These are phyloP conservation scores for Gaillardinia entomophila DNA, from an alignment of 805 yeast genomes.

Conservation along the genomic window DNA sequence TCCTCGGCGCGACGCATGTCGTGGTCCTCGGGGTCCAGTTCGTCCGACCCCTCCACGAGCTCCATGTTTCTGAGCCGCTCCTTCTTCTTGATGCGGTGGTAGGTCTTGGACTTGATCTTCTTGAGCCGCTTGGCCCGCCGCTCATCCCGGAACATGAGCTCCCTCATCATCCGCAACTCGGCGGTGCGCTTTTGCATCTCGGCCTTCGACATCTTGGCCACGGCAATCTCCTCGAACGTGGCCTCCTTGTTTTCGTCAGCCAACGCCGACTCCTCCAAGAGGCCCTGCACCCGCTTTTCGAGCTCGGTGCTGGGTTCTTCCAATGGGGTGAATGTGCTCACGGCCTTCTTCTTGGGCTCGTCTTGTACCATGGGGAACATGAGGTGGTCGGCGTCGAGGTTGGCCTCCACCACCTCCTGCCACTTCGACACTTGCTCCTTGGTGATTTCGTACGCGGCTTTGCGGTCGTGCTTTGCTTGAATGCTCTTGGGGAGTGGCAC, in stretches of 20 bases:
- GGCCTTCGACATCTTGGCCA: slow-evolving; percentile 73
- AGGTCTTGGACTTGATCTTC: slow-evolving; percentile 90
- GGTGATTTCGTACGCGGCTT: slow-evolving; percentile 85
- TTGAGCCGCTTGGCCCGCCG: slow-evolving; percentile 84
- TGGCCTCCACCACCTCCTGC: slow-evolving; percentile 75
- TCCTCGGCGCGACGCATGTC: slow-evolving; percentile 80
- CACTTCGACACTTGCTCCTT: slow-evolving; percentile 83
- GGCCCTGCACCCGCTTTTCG: slow-evolving; percentile 57
- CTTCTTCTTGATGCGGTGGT: slow-evolving; percentile 78
- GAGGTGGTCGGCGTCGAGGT: slow-evolving; percentile 80
- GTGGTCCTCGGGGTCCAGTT: slow-evolving; percentile 51
- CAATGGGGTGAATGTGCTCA: slow-evolving; percentile 46
- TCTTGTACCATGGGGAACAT: slow-evolving; percentile 73
- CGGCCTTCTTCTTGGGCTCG: slow-evolving; percentile 31
- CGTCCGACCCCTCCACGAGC: slow-evolving; percentile 58
- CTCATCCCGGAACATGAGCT: slow-evolving; percentile 94
- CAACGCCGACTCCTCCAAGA: slow-evolving; percentile 61
- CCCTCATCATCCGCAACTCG: slow-evolving; percentile 88
- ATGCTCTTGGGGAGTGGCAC: slow-evolving; percentile 84
- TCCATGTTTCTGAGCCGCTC: slow-evolving; percentile 68
- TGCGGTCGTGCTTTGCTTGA: slow-evolving; percentile 78
- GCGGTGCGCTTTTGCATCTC: slow-evolving; percentile 72
- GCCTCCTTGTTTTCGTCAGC: slow-evolving; percentile 70
- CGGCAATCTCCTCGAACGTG: slow-evolving; percentile 81
- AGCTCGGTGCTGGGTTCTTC: slow-evolving; percentile 51